A percentile compares a stretch with the other conserved stretches of the same genome.
These are phyloP conservation scores for Salisapilia sapeloensis DNA, from an alignment of 352 stramenopile species.

Conservation along the genomic window DNA sequence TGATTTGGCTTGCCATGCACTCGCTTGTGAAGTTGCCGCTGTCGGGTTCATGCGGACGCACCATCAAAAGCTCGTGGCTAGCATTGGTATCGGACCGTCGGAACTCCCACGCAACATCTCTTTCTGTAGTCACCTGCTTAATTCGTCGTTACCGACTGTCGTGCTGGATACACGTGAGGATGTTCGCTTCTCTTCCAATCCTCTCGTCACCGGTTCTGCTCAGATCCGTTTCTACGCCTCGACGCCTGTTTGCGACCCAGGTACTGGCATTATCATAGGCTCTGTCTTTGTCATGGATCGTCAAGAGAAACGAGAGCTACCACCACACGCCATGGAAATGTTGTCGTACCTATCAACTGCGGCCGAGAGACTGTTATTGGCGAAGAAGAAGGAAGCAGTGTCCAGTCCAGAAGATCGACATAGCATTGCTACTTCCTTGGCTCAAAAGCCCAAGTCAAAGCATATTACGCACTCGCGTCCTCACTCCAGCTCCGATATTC, in stretches of 20 bases:
- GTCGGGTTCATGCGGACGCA: conserved; percentile 44
- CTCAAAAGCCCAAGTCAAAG: too few species aligned
- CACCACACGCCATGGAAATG: conserved; percentile 35
- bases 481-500: too few species aligned
- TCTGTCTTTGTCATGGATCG: conserved; percentile 76
- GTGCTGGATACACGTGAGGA: conserved; percentile 77
- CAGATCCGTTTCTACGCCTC: conserved; percentile 89
- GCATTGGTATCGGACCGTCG: conserved; percentile 42
- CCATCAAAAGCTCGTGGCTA: conserved; percentile 57
- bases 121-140: conserved; percentile 41
- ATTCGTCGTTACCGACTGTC: conserved; percentile 29
- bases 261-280: conserved; percentile 33
- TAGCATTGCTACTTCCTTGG: too few species aligned
- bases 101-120: conserved; percentile 40
- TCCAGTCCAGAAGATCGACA: too few species aligned
- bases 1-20: conserved; percentile 33
- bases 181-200: conserved; percentile 66
- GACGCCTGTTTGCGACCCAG: conserved; percentile 42
- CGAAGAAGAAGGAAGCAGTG: too few species aligned
- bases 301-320: conserved; percentile 23
- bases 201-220: conserved; percentile 73
- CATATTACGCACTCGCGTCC: too few species aligned
- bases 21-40: conserved; percentile 39
- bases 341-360: conserved; percentile 41
- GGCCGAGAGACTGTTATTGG: conserved; percentile 25